Evolutionary conservation across 2,329 filamentous ascomycete genomes (phyloP).

Genomic region (Daldinia sp.): DNA sequence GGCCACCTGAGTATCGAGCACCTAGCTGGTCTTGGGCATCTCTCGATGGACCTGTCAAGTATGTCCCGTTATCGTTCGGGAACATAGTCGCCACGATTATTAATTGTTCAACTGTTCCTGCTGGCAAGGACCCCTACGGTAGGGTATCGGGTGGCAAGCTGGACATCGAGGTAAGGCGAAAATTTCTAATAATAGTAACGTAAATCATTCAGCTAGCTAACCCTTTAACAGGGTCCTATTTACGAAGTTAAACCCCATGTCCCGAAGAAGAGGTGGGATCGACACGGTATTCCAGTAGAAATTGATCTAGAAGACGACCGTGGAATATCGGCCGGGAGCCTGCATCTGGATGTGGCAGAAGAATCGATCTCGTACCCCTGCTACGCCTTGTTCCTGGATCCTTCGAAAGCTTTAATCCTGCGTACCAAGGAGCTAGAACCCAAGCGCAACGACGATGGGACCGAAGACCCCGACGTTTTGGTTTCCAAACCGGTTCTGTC

Average conservation of each 20-base stretch:
- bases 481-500: constrained; percentile 7
- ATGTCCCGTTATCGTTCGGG: constrained; percentile 16
- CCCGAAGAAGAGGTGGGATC: constrained; percentile 22
- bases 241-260: constrained; percentile 17
- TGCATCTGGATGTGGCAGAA: constrained; percentile 21
- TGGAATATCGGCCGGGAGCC: constrained; percentile 15
- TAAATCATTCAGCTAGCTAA: constrained; percentile 1
- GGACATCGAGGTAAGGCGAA: constrained; percentile 18
- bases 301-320: constrained; percentile 25
- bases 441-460: constrained; percentile 5
- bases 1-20: constrained; percentile 7
- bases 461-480: background rate
- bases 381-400: constrained; percentile 24
- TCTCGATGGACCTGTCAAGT: constrained; percentile 16
- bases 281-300: constrained; percentile 23
- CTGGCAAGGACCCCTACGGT: constrained; percentile 15
- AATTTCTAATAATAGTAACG: constrained; percentile 12
- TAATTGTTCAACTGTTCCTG: constrained; percentile 10
- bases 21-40: constrained; percentile 27
- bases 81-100: constrained; percentile 9
- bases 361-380: constrained; percentile 19
- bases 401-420: constrained; percentile 24
- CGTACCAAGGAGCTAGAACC: constrained; percentile 13
- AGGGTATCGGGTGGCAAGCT: constrained; percentile 16
- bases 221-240: constrained; percentile 11